Conservation (phyloP, 345 rosid genomes). For the Populus euphratica region DNA sequence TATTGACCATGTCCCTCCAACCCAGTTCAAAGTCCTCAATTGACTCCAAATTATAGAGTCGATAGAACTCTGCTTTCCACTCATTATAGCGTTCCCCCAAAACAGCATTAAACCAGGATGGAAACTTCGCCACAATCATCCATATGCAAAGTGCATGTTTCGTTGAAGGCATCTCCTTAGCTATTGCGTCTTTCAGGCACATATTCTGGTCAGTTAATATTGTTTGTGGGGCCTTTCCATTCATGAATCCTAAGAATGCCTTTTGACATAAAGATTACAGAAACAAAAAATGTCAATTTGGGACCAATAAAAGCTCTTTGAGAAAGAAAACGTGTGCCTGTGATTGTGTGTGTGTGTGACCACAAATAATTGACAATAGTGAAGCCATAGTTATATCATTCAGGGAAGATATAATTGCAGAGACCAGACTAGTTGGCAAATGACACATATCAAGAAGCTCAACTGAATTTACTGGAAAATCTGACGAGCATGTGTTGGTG, state of each 20-base stretch:
- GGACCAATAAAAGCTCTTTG: background rate
- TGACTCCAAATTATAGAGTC: slow-evolving; percentile 77
- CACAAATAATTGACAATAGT: background rate
- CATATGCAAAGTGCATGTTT: slow-evolving; percentile 96
- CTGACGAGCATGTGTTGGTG: background rate
- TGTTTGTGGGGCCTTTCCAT: slow-evolving; percentile 87
- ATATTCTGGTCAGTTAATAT: slow-evolving; percentile 85
- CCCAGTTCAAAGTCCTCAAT: slow-evolving; percentile 81
- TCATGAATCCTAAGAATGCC: slow-evolving; percentile 82
- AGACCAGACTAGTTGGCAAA: background rate
- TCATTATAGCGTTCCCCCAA: slow-evolving; percentile 87
- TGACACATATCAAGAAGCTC: background rate
- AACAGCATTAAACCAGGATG: slow-evolving; percentile 93
- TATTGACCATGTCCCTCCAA: slow-evolving; percentile 87
- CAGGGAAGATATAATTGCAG: no score
- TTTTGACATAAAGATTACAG: slow-evolving; percentile 23
- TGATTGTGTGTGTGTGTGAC: background rate
- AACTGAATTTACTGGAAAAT: background rate
- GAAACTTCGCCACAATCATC: slow-evolving; percentile 92
- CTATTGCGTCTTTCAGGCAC: slow-evolving; percentile 93
- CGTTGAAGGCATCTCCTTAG: slow-evolving; percentile 72
- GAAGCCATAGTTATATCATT: background rate
- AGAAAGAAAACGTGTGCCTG: background rate
- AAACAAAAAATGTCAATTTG: slow-evolving; percentile 20
- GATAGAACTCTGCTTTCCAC: slow-evolving; percentile 89